Evolutionary conservation across 257 asterid genomes (phyloP).

Genomic region (Solanum lignicaule): DNA sequence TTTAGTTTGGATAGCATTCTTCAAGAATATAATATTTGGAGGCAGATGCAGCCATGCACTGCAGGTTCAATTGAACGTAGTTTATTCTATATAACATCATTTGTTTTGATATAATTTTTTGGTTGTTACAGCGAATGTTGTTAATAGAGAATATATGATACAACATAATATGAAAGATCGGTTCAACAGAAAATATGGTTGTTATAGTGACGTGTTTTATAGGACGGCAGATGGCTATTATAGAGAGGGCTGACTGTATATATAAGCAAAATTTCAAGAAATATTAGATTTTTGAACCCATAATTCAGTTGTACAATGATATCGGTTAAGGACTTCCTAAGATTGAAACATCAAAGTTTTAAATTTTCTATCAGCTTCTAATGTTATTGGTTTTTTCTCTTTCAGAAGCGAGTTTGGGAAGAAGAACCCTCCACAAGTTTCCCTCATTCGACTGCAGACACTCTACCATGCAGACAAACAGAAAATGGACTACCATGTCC

Average conservation of each 20-base stretch:
- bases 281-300: not conserved
- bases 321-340: not conserved
- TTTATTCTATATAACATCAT: not conserved
- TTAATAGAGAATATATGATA: not conserved
- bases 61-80: not conserved
- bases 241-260: not conserved
- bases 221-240: not conserved
- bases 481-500: slow-evolving; percentile 62
- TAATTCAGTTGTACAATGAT: not conserved
- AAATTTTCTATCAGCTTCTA: not conserved
- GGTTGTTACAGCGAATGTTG: not conserved
- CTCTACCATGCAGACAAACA: slow-evolving; percentile 79
- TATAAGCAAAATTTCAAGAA: not conserved
- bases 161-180: not conserved
- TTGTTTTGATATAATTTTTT: not conserved
- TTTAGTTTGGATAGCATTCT: not conserved
- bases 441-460: slow-evolving; percentile 72
- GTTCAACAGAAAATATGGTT: not conserved
- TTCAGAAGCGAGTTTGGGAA: slow-evolving; percentile 78
- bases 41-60: not conserved
- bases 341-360: not conserved
- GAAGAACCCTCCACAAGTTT: slow-evolving; percentile 30
- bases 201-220: not conserved
- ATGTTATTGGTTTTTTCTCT: not conserved
- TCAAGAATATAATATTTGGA: not conserved